These are phyloP conservation scores for Pseudozyma sp. DNA, from an alignment of 1,284 basidiomycete genomes.

Conservation along the genomic window DNA sequence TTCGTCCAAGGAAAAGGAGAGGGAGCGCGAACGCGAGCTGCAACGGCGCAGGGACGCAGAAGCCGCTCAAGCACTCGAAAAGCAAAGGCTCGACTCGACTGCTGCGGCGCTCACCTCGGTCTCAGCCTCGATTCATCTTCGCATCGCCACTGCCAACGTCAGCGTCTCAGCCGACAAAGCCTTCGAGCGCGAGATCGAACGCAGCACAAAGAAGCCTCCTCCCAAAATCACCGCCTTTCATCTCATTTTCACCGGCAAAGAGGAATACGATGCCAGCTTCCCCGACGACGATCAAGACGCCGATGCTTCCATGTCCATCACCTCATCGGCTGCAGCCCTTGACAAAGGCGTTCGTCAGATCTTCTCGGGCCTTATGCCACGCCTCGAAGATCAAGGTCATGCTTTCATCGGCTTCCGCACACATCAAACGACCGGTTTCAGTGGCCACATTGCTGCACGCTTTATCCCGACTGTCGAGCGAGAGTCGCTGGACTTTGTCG, in stretches of 20 bases:
- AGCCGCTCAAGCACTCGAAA: constrained; percentile 23
- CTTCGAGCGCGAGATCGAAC: constrained; percentile 81
- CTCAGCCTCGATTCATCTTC: constrained; percentile 78
- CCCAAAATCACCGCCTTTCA: constrained; percentile 82
- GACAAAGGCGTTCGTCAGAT: constrained; percentile 59
- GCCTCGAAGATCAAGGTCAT: constrained; percentile 63
- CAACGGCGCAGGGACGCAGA: constrained; percentile 27
- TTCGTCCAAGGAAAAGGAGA: constrained; percentile 43
- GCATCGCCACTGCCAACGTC: constrained; percentile 85
- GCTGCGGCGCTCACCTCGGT: constrained; percentile 45
- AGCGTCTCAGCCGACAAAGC: constrained; percentile 80
- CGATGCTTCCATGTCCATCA: constrained; percentile 71
- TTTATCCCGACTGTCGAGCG: constrained; percentile 98
- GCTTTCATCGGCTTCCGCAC: constrained; percentile 73
- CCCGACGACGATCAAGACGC: constrained; percentile 72
- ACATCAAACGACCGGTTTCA: constrained; percentile 91
- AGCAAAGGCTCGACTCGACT: constrained; percentile 21
- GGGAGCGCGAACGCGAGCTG: constrained; percentile 33
- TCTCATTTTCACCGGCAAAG: constrained; percentile 90
- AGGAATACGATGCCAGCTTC: constrained; percentile 79
- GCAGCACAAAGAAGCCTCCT: constrained; percentile 95
- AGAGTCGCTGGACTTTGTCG: constrained; percentile 82
- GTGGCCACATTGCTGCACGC: constrained; percentile 88
- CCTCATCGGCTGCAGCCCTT: constrained; percentile 82
- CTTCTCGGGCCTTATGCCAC: constrained; percentile 69